These are phyloP conservation scores for Magnaporthiopsis rhizophila DNA, from an alignment of 2,329 filamentous ascomycete species.

Conservation along the genomic window DNA sequence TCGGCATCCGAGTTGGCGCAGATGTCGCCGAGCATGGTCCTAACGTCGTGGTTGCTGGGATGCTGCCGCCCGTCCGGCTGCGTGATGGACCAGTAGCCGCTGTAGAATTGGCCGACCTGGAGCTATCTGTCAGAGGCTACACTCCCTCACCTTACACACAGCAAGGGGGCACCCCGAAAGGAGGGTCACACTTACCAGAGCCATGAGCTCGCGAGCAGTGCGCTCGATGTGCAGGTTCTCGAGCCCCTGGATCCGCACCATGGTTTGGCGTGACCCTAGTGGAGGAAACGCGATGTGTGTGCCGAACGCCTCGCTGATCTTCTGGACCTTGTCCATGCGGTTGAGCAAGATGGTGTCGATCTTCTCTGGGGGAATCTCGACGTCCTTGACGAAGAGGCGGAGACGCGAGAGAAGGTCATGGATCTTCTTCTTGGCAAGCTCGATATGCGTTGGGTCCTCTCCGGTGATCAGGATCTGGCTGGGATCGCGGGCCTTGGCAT, in stretches of 20 bases:
- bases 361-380: constrained; percentile 81
- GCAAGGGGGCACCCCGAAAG: background rate
- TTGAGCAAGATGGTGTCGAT: constrained; percentile 89
- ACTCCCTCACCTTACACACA: background rate
- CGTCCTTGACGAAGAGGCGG: constrained; percentile 85
- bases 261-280: constrained; percentile 73
- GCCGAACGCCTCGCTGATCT: constrained; percentile 94
- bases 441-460: constrained; percentile 74
- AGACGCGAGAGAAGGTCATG: constrained; percentile 75
- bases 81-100: constrained; percentile 90
- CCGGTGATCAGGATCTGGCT: constrained; percentile 95
- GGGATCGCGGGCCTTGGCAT: constrained; percentile 72
- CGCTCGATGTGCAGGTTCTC: constrained; percentile 93
- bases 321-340: constrained; percentile 90
- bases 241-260: constrained; percentile 84
- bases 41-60: constrained; percentile 64
- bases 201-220: constrained; percentile 93
- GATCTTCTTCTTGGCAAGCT: constrained; percentile 83
- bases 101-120: constrained; percentile 94
- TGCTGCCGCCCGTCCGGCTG: constrained; percentile 58
- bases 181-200: constrained; percentile 53
- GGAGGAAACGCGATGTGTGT: constrained; percentile 90
- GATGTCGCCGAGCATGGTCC: constrained; percentile 89
- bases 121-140: background rate
- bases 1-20: constrained; percentile 95